Evolutionary conservation across 352 stramenopile species (phyloP).

Genomic region (Globisporangium paddicum): DNA sequence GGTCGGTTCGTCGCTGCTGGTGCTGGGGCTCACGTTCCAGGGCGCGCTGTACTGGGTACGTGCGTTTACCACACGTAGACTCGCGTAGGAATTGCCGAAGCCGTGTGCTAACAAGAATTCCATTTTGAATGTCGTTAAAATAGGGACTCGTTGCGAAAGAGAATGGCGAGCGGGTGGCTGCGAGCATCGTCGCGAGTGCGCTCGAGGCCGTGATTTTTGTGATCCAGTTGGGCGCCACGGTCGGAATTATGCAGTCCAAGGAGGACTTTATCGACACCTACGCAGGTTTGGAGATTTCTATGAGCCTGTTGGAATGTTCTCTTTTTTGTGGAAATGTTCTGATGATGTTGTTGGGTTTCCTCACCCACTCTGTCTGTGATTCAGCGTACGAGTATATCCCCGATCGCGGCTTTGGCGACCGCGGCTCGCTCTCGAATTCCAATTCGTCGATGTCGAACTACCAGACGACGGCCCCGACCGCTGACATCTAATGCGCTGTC

Average conservation of each 20-base stretch:
- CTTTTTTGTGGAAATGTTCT: background rate
- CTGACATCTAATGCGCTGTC: constrained; percentile 36
- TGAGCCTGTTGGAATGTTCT: background rate
- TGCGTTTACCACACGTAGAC: background rate
- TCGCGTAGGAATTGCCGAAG: background rate
- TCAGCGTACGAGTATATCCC: constrained; percentile 84
- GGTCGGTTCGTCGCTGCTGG: constrained; percentile 55
- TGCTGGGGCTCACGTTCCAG: constrained; percentile 68
- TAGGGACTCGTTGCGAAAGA: constrained; percentile 37
- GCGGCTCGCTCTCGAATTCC: constrained; percentile 30
- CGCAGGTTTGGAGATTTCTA: constrained; percentile 33
- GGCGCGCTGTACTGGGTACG: constrained; percentile 66
- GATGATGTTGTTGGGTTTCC: too few species aligned
- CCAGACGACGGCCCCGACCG: constrained; percentile 48
- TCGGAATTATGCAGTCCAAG: constrained; percentile 62
- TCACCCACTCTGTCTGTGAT: background rate
- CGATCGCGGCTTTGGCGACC: constrained; percentile 43
- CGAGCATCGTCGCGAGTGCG: constrained; percentile 38
- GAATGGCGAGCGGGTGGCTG: constrained; percentile 23
- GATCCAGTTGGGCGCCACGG: constrained; percentile 57
- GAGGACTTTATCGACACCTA: constrained; percentile 86
- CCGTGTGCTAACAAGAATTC: background rate
- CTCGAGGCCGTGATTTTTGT: constrained; percentile 56
- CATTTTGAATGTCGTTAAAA: too few species aligned
- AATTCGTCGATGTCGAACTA: constrained; percentile 52